Base-by-base conservation (phyloP, 495 filamentous ascomycete species). In the Penicillium canescens region DNA sequence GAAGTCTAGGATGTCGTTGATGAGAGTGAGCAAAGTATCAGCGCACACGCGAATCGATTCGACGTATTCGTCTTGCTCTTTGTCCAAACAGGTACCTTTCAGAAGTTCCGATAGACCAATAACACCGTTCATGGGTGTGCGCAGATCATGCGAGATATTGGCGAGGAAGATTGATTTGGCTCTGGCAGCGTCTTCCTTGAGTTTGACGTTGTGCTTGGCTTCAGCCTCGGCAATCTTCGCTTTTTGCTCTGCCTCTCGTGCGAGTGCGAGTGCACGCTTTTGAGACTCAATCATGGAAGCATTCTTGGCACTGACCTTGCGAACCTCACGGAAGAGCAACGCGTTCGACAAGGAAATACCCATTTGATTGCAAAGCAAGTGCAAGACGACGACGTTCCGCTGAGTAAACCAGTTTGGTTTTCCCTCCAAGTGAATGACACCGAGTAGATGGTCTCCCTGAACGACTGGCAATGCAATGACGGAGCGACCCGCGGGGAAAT, bases 1-100 rank as follows among this genome's bases (percentile, higher is more conserved):
- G 65, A 94, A 96, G 68, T 96, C 92, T 2, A 96, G 76, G 20
- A 96, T 92, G 59, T 96, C 92, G 63, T 96, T 96, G 76, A 96
- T 96, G 49, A 96, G 87, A 1, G 88, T 92, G n/a, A 96, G 79
- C 7, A 96, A 75, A 7, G 93, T 87, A 64, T 96, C 90, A 4
- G 91, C 92, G 54, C 92, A 96, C 18, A 96, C 86, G 3, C 90
- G 80, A 58, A 96, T 96, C 7, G 89, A 92, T 65, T 96, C 90
- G n/a, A 91, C 89, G 76, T 92, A 94, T 69, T 89, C 88, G 44
- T 89, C 82, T 68, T 96, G 92, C 65, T 96, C 91, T 50, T 79
- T 82, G 52, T 86, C 86, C 48, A 96, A 77, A 24, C 73, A 72
- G 42, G 87, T 95, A 37, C 86, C 88, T 57, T 92, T 88, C 16